Evolutionary conservation across 1,284 basidiomycete species (phyloP).

Genomic region (Neolentinus lepideus): DNA sequence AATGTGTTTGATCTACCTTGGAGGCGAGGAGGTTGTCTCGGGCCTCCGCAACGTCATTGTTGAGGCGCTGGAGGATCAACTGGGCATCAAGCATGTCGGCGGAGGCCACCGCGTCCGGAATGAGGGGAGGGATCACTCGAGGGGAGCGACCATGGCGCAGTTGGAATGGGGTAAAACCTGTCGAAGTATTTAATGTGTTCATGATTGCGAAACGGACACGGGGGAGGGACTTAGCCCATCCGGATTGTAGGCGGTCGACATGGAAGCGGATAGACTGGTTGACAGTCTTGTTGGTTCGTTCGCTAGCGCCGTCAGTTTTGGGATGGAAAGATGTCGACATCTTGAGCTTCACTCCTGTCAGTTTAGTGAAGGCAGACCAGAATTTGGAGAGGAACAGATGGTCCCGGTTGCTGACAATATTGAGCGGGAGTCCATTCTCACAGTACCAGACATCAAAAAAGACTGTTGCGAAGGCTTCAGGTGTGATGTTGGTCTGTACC

Average conservation of each 20-base stretch:
- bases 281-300: slow-evolving; percentile 17
- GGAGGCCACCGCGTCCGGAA: not conserved
- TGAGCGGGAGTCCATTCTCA: slow-evolving; percentile 29
- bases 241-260: slow-evolving; percentile 30
- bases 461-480: slow-evolving; percentile 22
- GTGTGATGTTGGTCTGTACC: slow-evolving; percentile 17
- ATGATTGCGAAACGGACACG: slow-evolving; percentile 21
- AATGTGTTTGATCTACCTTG: slow-evolving; percentile 12
- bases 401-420: slow-evolving; percentile 35
- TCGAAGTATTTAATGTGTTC: slow-evolving; percentile 22
- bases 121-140: slow-evolving; percentile 18
- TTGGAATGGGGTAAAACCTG: slow-evolving; percentile 26
- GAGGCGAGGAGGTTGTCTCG: slow-evolving; percentile 11
- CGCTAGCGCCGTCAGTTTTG: slow-evolving; percentile 21
- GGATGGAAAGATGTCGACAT: slow-evolving; percentile 40
- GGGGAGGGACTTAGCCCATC: slow-evolving; percentile 32
- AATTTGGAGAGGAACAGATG: slow-evolving; percentile 31
- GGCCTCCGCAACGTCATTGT: slow-evolving; percentile 10
- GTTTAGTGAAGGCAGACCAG: slow-evolving; percentile 29
- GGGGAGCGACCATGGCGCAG: slow-evolving; percentile 27
- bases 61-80: slow-evolving; percentile 2
- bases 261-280: slow-evolving; percentile 27
- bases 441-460: slow-evolving; percentile 32
- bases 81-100: not conserved
- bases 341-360: slow-evolving; percentile 25